Conservation (phyloP, 2,329 filamentous ascomycete genomes). For the Xylaria sp. region DNA sequence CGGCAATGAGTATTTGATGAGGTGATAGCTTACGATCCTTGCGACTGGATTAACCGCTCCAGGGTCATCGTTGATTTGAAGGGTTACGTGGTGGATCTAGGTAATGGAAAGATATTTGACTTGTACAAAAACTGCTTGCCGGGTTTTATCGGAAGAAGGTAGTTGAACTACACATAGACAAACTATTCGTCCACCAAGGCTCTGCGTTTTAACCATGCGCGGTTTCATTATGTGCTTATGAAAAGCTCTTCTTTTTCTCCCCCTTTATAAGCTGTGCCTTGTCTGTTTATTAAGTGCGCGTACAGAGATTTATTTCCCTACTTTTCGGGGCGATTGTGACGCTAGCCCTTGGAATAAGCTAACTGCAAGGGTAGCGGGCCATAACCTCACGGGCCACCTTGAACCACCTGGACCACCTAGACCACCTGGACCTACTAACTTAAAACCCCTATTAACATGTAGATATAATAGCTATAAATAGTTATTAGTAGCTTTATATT, state of each 20-base stretch:
- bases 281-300: neutral
- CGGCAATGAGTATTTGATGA: constrained; percentile 20
- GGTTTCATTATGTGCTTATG: neutral
- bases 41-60: constrained; percentile 13
- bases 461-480: too few relatives aligned
- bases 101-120: constrained; percentile 21
- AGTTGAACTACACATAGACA: constrained; percentile 25
- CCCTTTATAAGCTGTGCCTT: neutral
- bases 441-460: too few relatives aligned
- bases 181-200: constrained; percentile 1
- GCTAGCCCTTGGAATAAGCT: too few relatives aligned
- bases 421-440: too few relatives aligned
- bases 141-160: constrained; percentile 12
- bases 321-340: neutral
- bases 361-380: too few relatives aligned
- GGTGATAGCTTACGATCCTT: constrained; percentile 23
- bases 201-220: neutral
- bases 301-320: neutral
- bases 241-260: too few relatives aligned
- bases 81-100: constrained; percentile 11
- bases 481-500: too few relatives aligned
- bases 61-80: constrained; percentile 22
- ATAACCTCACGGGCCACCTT: too few relatives aligned
- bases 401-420: too few relatives aligned
- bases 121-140: constrained; percentile 5